Percentiles rank a stretch among this genome's conserved stretches.
These are phyloP conservation scores for Melastoma candidum DNA, from an alignment of 441 rosid genomes.

Conservation along the genomic window DNA sequence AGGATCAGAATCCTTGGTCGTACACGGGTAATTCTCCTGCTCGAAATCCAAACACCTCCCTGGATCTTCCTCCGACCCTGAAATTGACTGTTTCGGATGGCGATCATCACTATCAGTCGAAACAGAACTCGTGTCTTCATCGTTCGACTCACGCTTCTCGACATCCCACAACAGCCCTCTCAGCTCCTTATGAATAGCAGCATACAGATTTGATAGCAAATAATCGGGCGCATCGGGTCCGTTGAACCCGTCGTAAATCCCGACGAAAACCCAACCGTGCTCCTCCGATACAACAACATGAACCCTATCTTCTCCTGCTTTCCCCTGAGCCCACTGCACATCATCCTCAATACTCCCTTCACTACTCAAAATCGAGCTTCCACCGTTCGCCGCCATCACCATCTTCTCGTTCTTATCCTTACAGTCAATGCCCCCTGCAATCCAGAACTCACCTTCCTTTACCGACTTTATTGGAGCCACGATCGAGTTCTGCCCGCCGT, in stretches of 20 bases:
- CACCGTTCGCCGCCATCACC: slow-evolving; percentile 4
- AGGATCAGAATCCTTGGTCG: slow-evolving; percentile 16
- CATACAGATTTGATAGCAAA: slow-evolving; percentile 29
- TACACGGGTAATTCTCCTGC: slow-evolving; percentile 24
- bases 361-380: slow-evolving; percentile 17
- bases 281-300: slow-evolving; percentile 41
- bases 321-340: slow-evolving; percentile 52
- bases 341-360: slow-evolving; percentile 38
- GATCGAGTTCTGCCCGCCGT: slow-evolving; percentile 57
- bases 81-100: not conserved
- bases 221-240: slow-evolving; percentile 51
- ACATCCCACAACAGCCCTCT: slow-evolving; percentile 34
- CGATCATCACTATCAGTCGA: not conserved
- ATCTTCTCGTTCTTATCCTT: slow-evolving; percentile 22
- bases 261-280: slow-evolving; percentile 39
- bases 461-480: slow-evolving; percentile 71
- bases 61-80: slow-evolving; percentile 11
- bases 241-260: slow-evolving; percentile 40
- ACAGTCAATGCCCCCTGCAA: slow-evolving; percentile 42
- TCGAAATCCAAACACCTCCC: slow-evolving; percentile 17
- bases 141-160: slow-evolving; percentile 20
- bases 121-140: slow-evolving; percentile 22
- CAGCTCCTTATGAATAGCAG: slow-evolving; percentile 28
- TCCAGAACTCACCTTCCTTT: slow-evolving; percentile 59
- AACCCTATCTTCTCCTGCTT: slow-evolving; percentile 48